phyloP scores from a whole-genome alignment of 352 stramenopile genomes.

The Halophytophthora polymorphica region DNA sequence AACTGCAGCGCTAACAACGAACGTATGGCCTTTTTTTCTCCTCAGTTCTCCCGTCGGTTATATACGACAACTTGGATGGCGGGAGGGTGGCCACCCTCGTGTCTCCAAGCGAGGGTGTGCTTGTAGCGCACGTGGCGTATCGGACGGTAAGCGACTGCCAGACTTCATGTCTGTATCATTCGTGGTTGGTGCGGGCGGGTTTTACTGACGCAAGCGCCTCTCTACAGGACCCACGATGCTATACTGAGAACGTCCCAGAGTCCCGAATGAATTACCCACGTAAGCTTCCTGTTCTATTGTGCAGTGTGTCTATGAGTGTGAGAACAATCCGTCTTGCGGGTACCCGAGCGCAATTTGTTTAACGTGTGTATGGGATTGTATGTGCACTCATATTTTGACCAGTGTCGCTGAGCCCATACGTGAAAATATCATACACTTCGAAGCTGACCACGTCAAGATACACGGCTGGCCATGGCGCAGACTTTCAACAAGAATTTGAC shows the following conservation, averaged over 20 bases:
- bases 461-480: conserved; percentile 33
- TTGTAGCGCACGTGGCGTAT: conserved; percentile 52
- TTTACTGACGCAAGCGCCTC: conserved; percentile 1
- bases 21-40: not conserved
- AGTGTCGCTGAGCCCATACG: conserved; percentile 36
- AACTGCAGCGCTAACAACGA: not conserved
- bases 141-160: conserved; percentile 25
- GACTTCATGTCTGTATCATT: not conserved
- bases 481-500: conserved; percentile 47
- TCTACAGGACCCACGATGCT: conserved; percentile 47
- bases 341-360: too few relatives aligned
- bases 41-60: conserved; percentile 42
- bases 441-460: conserved; percentile 38
- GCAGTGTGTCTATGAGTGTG: not conserved
- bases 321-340: too few relatives aligned
- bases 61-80: conserved; percentile 58
- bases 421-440: conserved; percentile 46
- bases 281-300: conserved; percentile 9
- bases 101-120: conserved; percentile 35
- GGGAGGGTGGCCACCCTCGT: conserved; percentile 31
- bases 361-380: not conserved
- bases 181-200: not conserved
- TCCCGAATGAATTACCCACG: conserved; percentile 45
- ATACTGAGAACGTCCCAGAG: conserved; percentile 53
- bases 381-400: not conserved